Evolutionary conservation across 345 rosid genomes (phyloP).

Genomic region (Euphorbia pulcherrima): DNA sequence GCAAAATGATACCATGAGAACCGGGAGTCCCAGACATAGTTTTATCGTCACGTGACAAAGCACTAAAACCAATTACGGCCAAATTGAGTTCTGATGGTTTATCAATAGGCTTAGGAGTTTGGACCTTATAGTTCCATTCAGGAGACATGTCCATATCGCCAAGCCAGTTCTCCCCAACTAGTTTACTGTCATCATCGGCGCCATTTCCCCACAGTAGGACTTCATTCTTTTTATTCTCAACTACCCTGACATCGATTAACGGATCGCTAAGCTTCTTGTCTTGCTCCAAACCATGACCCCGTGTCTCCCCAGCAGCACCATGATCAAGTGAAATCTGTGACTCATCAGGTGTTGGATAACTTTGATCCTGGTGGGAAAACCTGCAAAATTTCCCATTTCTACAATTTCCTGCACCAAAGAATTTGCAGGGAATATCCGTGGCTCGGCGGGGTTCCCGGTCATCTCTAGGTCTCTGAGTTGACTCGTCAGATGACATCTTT

Average conservation of each 20-base stretch:
- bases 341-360: conserved; percentile 50
- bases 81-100: conserved; percentile 29
- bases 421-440: conserved; percentile 62
- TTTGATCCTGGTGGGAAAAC: conserved; percentile 59
- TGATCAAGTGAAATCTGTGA: conserved; percentile 31
- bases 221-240: conserved; percentile 27
- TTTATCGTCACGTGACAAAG: conserved; percentile 21
- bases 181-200: conserved; percentile 25
- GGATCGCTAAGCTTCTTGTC: conserved; percentile 23
- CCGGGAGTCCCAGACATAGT: conserved; percentile 17
- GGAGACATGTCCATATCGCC: conserved; percentile 81
- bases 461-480: conserved; percentile 28
- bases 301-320: conserved; percentile 34
- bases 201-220: conserved; percentile 27
- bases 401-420: conserved; percentile 76
- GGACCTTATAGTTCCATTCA: conserved; percentile 61
- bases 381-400: conserved; percentile 75
- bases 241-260: conserved; percentile 18
- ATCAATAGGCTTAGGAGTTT: conserved; percentile 31
- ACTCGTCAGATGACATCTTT: conserved; percentile 34
- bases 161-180: conserved; percentile 42
- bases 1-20: conserved; percentile 14
- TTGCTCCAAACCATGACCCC: conserved; percentile 30
- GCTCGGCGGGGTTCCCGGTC: conserved; percentile 48
- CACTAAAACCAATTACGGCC: conserved; percentile 21